Evolutionary conservation across 2,329 filamentous ascomycete species (phyloP), one percentile per base, ranked within the genome.

Genomic region (Hortaea werneckii): DNA sequence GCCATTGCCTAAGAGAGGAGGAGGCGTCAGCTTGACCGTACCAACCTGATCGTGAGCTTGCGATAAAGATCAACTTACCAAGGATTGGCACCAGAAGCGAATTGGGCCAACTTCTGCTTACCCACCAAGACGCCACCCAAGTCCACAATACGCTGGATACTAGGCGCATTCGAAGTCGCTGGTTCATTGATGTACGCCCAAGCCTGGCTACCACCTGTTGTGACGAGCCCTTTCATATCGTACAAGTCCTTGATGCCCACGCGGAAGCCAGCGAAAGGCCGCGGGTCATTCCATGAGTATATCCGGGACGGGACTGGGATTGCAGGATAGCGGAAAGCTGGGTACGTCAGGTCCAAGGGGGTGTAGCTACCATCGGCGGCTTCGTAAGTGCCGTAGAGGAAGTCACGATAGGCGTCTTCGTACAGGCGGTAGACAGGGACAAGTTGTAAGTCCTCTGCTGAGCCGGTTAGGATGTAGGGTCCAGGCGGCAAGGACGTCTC

Each of bases 231-330:
- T 43, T 61, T 59, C 34, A 67, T 52, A 45, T 66, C 58, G 47
- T 58, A 67, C 1, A 65, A 47, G 40, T 67, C 65, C 44, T 67
- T 67, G 45, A 67, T 57, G 1, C 58, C 60, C 9, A 45, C 37
- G 5, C 67, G 58, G 5, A 49, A 46, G 5, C 65, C 65, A 1
- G 60, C 63, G 5, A 67, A 47, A 0, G 65, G 63, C 26, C 63
- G 56, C 3, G 55, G 28, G 39, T 68, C 66, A 3, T 43, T 54
- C 56, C 56, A 61, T 9, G 30, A 57, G 53, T 70, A 69, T 7
- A 69, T 57, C 1, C 67, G 58, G 0, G 67, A 69, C 1, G 67
- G 66, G 0, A 69, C 66, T 9, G 60, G 59, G 44, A 64, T 60
- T 46, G 59, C 49, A 1, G 56, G 54, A 30, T 61, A 55, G 48